Evolutionary conservation across 345 rosid genomes (phyloP).

Genomic region (Sisymbrium altissimum): DNA sequence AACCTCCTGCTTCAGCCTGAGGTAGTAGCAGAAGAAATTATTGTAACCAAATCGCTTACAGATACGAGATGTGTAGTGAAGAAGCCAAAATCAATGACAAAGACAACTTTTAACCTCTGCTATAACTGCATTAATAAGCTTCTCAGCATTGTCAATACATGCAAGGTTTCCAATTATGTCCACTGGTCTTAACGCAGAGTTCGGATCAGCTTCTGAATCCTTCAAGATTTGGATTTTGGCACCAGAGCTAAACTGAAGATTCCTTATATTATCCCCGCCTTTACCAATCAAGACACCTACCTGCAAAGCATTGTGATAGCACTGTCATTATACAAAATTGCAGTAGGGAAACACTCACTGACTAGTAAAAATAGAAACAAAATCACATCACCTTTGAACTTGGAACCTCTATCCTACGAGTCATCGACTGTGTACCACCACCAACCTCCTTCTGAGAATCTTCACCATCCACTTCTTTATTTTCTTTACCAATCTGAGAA

Average conservation of each 20-base stretch:
- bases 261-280: slow-evolving; percentile 80
- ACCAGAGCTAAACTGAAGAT: slow-evolving; percentile 76
- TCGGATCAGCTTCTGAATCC: slow-evolving; percentile 82
- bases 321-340: too few species aligned
- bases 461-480: too few species aligned
- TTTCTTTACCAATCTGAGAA: too few species aligned
- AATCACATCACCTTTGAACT: too few species aligned
- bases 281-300: slow-evolving; percentile 93
- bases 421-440: too few species aligned
- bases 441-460: too few species aligned
- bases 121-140: slow-evolving; percentile 71
- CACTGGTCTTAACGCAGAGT: slow-evolving; percentile 65
- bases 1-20: slow-evolving; percentile 95
- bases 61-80: too few species aligned
- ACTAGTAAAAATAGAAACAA: too few species aligned
- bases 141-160: slow-evolving; percentile 68
- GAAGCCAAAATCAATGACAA: neutral
- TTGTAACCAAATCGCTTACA: too few species aligned
- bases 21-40: neutral
- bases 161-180: slow-evolving; percentile 70
- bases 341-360: too few species aligned
- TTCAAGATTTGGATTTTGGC: slow-evolving; percentile 87
- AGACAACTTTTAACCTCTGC: slow-evolving; percentile 56
- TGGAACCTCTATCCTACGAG: too few species aligned
- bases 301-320: slow-evolving; percentile 34